Evolutionary conservation across 208 protist genomes (phyloP).

Genomic region (Phytomonas francai): DNA sequence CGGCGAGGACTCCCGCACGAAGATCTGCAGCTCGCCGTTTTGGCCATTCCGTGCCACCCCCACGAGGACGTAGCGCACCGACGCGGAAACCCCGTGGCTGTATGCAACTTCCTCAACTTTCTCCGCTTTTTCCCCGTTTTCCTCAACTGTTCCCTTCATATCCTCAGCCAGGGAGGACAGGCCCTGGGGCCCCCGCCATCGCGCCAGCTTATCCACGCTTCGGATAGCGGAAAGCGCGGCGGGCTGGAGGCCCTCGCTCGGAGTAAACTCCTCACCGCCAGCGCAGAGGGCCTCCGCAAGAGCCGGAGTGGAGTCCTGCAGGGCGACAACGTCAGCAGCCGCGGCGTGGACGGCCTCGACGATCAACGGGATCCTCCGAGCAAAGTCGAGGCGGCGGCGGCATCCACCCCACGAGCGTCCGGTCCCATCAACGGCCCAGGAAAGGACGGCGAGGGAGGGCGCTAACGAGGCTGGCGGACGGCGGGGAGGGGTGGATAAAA

Average conservation of each 20-base stretch:
- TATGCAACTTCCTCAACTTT: background rate
- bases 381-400: slow-evolving; percentile 37
- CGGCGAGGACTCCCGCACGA: slow-evolving; percentile 26
- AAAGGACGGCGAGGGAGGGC: slow-evolving; percentile 64
- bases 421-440: slow-evolving; percentile 64
- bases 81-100: background rate
- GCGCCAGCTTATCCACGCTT: background rate
- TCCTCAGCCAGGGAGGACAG: background rate
- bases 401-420: slow-evolving; percentile 40
- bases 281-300: slow-evolving; percentile 32
- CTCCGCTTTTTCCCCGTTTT: background rate
- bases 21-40: slow-evolving; percentile 64
- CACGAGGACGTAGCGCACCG: slow-evolving; percentile 37
- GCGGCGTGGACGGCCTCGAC: slow-evolving; percentile 30
- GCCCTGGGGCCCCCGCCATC: background rate
- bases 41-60: slow-evolving; percentile 57
- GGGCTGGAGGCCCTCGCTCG: slow-evolving; percentile 7
- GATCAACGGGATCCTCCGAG: slow-evolving; percentile 39
- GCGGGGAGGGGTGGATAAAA: background rate
- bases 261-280: background rate
- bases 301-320: slow-evolving; percentile 62
- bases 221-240: slow-evolving; percentile 10
- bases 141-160: background rate
- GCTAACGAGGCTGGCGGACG: background rate
- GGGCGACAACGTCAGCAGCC: slow-evolving; percentile 61